A percentile compares a stretch with the other conserved stretches of the same genome.
phyloP scores from a whole-genome alignment of 495 filamentous ascomycete species.

The Neurospora terricola region DNA sequence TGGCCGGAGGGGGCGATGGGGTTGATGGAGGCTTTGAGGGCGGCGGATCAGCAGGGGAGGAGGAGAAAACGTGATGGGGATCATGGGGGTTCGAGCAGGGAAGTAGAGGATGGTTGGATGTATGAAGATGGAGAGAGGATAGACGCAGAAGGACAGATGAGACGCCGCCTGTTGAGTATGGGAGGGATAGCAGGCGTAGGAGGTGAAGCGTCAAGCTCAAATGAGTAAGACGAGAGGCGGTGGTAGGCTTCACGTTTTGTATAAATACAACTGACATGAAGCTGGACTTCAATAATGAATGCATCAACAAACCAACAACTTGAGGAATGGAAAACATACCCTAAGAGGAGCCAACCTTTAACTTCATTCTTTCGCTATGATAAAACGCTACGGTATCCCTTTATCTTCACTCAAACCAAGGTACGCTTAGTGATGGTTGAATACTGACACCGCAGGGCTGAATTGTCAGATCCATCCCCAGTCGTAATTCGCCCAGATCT shows the following conservation, averaged over 20 bases:
- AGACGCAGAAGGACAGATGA: not conserved
- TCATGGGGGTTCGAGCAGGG: conserved; percentile 9
- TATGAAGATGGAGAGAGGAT: conserved; percentile 45
- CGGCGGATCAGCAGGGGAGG: conserved; percentile 60
- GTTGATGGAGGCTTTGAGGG: conserved; percentile 60
- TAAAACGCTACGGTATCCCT: not conserved
- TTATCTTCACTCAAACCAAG: not conserved
- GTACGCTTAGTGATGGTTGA: not conserved
- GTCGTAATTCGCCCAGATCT: not conserved
- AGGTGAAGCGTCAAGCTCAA: not conserved
- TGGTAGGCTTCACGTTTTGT: not conserved
- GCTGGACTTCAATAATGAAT: not conserved
- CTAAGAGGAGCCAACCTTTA: not conserved
- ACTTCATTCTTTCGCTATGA: not conserved
- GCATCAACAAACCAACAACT: not conserved
- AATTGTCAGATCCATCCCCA: not conserved
- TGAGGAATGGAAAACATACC: not conserved
- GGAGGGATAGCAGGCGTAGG: not conserved
- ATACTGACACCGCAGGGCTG: not conserved
- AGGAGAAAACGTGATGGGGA: conserved; percentile 35
- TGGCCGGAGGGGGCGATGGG: conserved; percentile 24
- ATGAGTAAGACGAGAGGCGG: not conserved
- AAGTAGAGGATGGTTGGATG: not conserved
- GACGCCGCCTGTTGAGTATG: not conserved
- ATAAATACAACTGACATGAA: not conserved